A percentile compares a stretch with the other conserved stretches of the same genome.
Conservation (phyloP, 2,329 filamentous ascomycete genomes). For the Aspergillus eucalypticola region DNA sequence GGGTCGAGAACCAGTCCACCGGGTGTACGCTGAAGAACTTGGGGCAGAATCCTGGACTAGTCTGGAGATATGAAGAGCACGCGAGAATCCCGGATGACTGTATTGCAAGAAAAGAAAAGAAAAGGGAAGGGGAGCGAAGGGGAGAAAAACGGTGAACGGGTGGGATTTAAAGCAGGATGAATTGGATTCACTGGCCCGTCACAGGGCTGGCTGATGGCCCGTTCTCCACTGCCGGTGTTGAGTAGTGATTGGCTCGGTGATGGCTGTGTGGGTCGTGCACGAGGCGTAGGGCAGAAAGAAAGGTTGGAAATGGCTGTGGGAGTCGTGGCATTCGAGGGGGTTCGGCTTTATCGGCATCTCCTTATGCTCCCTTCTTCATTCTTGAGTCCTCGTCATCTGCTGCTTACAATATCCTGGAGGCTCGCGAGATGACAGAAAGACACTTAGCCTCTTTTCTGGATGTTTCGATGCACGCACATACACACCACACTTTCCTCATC, state of each 20-base stretch:
- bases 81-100: too few relatives aligned
- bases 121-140: neutral
- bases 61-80: neutral
- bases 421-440: neutral
- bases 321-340: neutral
- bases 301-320: neutral
- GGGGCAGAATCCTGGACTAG: neutral
- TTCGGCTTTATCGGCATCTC: neutral
- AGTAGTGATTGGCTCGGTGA: neutral
- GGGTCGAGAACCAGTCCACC: neutral
- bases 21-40: neutral
- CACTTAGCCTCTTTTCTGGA: neutral
- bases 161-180: constrained; percentile 8
- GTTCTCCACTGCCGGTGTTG: neutral
- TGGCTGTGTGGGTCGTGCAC: constrained; percentile 8
- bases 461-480: neutral
- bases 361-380: neutral
- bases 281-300: constrained; percentile 13
- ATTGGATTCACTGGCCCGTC: constrained; percentile 6
- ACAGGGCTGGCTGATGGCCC: constrained; percentile 20
- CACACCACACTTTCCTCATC: neutral
- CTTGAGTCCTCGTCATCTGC: neutral
- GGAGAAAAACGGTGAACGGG: constrained; percentile 5
- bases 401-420: neutral
- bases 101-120: neutral